Evolutionary conservation across 176 grass and related monocot genomes (phyloP).

Genomic region (Oropetium thomaeum): DNA sequence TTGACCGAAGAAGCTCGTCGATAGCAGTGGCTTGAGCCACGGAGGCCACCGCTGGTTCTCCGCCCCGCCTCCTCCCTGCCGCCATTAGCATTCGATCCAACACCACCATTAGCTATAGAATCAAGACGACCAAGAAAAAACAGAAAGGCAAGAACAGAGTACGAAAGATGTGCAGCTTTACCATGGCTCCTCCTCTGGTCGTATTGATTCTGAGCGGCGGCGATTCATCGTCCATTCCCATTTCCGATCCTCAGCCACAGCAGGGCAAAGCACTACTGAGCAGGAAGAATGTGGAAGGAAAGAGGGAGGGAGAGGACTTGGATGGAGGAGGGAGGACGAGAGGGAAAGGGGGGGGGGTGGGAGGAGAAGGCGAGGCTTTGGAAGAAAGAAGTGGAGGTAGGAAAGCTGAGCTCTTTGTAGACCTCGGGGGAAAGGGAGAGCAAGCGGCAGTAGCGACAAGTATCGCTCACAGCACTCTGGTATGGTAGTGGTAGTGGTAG

Average conservation of each 20-base stretch:
- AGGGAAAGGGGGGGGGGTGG: too few species aligned
- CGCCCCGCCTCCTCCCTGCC: constrained; percentile 39
- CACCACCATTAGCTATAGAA: background rate
- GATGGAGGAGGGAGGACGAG: background rate
- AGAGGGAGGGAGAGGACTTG: background rate
- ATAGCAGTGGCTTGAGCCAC: constrained; percentile 90
- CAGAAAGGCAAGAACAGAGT: background rate
- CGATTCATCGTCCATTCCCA: constrained; percentile 66
- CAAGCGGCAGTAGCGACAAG: constrained; percentile 15
- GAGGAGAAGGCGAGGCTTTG: background rate
- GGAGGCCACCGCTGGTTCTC: constrained; percentile 79
- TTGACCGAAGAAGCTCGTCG: constrained; percentile 89
- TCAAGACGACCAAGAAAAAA: background rate
- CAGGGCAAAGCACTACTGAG: background rate
- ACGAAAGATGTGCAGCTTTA: background rate
- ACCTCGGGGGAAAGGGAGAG: constrained; percentile 26
- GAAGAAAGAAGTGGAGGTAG: constrained; percentile 26
- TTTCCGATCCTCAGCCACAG: constrained; percentile 12
- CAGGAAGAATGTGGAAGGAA: background rate
- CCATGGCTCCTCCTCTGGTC: constrained; percentile 54
- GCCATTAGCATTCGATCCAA: too few species aligned
- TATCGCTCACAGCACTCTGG: constrained; percentile 38
- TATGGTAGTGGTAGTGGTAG: too few species aligned
- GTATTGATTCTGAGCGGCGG: constrained; percentile 56
- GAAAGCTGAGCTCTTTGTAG: constrained; percentile 52